Percentiles rank a stretch among this genome's conserved stretches.
phyloP scores from a whole-genome alignment of 768 basidiomycete genomes.

The Auricularia sp. region DNA sequence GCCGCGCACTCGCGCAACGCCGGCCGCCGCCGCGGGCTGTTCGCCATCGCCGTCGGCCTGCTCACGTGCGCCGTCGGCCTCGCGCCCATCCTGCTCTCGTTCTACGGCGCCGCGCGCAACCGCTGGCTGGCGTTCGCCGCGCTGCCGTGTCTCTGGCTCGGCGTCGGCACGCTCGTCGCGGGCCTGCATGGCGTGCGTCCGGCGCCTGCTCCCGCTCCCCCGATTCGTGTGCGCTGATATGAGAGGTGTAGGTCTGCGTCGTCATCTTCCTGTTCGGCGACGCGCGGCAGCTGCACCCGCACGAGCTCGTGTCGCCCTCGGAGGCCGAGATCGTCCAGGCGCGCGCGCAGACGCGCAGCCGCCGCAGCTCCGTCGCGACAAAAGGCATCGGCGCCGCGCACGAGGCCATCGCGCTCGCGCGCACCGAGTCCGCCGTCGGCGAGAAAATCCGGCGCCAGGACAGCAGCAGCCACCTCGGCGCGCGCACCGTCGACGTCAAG shows the following conservation, averaged over 20 bases:
- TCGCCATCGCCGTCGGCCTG: conserved; percentile 12
- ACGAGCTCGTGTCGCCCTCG: conserved; percentile 10
- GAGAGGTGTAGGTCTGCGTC: conserved; percentile 8
- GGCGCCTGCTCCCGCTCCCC: neutral
- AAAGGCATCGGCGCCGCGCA: neutral
- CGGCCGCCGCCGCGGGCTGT: conserved; percentile 10
- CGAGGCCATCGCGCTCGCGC: neutral
- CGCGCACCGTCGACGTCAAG: neutral
- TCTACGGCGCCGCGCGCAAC: neutral
- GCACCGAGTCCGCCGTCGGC: neutral
- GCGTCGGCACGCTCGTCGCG: conserved; percentile 11
- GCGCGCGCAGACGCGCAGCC: neutral
- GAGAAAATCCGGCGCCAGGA: neutral
- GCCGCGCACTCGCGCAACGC: conserved; percentile 10
- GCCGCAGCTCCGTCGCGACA: neutral
- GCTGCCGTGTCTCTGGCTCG: conserved; percentile 14
- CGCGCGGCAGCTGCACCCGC: conserved; percentile 14
- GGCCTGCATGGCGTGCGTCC: conserved; percentile 12
- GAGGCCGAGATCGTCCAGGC: neutral
- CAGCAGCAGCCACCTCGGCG: neutral
- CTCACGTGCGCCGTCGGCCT: conserved; percentile 10
- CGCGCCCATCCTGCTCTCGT: conserved; percentile 10
- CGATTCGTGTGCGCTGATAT: neutral
- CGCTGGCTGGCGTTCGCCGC: conserved; percentile 9
- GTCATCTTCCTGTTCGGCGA: conserved; percentile 17